A percentile compares a stretch with the other conserved stretches of the same genome.
These are phyloP conservation scores for Penicillium olsonii DNA, from an alignment of 2,329 filamentous ascomycete species.

Conservation along the genomic window DNA sequence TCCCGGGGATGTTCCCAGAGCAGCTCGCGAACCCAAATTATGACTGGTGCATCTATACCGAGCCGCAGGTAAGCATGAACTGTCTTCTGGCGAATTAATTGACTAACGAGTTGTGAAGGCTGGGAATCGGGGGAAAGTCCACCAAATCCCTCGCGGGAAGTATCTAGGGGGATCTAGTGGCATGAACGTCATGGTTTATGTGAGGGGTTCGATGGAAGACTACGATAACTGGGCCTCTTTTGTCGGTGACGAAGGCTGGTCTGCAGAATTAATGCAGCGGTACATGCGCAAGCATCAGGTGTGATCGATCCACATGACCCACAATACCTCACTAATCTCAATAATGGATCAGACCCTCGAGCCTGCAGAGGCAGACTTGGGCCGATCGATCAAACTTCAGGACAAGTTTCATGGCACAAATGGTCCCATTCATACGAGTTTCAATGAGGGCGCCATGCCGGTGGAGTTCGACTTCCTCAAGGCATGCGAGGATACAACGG, in stretches of 20 bases:
- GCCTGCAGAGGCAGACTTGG: slow-evolving; percentile 21
- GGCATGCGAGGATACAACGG: slow-evolving; percentile 16
- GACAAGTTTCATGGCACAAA: slow-evolving; percentile 17
- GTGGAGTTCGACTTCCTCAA: slow-evolving; percentile 23
- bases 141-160: slow-evolving; percentile 34
- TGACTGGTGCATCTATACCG: slow-evolving; percentile 37
- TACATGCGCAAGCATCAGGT: slow-evolving; percentile 29
- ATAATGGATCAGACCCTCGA: slow-evolving; percentile 29
- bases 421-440: slow-evolving; percentile 15
- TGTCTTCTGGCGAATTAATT: not conserved
- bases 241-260: slow-evolving; percentile 32
- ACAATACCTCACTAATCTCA: not conserved
- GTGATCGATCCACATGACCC: not conserved
- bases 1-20: slow-evolving; percentile 23
- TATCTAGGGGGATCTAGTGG: slow-evolving; percentile 36
- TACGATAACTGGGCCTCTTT: slow-evolving; percentile 37
- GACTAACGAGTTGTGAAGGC: slow-evolving; percentile 14
- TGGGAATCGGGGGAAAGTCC: slow-evolving; percentile 14
- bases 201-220: slow-evolving; percentile 32
- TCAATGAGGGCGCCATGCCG: slow-evolving; percentile 14
- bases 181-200: slow-evolving; percentile 48
- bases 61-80: slow-evolving; percentile 22
- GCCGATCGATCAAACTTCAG: slow-evolving; percentile 17
- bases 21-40: slow-evolving; percentile 35
- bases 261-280: slow-evolving; percentile 15